phyloP scores from a whole-genome alignment of 192 early-diverging fungal species.

The Entomortierella chlamydospora region DNA sequence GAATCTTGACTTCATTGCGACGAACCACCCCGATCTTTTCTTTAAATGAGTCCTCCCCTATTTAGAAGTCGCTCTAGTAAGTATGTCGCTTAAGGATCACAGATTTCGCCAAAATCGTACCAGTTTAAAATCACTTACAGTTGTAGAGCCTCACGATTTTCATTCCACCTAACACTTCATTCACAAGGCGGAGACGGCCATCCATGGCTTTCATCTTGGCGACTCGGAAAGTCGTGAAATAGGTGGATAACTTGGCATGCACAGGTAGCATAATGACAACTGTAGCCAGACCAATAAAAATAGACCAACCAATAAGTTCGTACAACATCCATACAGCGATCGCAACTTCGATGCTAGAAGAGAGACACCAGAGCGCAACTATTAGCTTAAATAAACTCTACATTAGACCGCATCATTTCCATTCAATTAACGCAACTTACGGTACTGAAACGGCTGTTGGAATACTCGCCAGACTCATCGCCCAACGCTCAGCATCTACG shows the following conservation, averaged over 20 bases:
- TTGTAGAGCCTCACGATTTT: constrained; percentile 53
- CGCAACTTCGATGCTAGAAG: constrained; percentile 4
- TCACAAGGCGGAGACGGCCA: constrained; percentile 39
- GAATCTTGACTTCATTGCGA: constrained; percentile 10
- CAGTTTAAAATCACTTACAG: too few species aligned
- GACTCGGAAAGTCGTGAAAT: not conserved
- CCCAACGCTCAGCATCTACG: constrained; percentile 50
- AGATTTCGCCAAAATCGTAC: too few species aligned
- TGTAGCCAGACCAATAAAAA: constrained; percentile 27
- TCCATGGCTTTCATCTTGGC: constrained; percentile 50
- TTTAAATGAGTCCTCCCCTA: constrained; percentile 35
- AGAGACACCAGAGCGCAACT: too few species aligned
- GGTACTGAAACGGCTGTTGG: constrained; percentile 18
- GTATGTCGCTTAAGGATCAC: not conserved
- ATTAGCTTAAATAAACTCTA: too few species aligned
- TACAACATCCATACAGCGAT: constrained; percentile 23
- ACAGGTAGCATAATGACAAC: constrained; percentile 23
- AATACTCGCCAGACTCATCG: not conserved
- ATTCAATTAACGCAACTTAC: not conserved
- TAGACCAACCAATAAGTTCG: constrained; percentile 30
- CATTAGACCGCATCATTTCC: constrained; percentile 2
- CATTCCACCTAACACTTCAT: constrained; percentile 49
- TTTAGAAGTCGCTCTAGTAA: too few species aligned
- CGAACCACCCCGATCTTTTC: constrained; percentile 10
- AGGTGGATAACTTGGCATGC: constrained; percentile 4